phyloP scores from a whole-genome alignment of 768 basidiomycete genomes.

The Mrakia frigida region DNA sequence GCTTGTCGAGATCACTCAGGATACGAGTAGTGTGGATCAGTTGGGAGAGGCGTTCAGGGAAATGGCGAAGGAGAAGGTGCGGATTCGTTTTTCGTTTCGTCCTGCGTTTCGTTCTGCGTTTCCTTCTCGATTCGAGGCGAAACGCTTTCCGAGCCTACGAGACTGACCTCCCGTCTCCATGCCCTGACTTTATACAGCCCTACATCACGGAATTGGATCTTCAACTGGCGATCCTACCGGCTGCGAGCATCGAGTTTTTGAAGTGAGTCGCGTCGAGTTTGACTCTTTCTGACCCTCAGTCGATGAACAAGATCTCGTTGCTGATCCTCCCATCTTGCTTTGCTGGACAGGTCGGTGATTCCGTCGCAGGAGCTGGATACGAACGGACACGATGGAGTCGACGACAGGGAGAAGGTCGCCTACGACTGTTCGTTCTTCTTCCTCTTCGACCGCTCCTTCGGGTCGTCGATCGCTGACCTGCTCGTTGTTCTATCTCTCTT shows the following conservation, averaged over 20 bases:
- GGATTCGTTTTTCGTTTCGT: slow-evolving; percentile 1
- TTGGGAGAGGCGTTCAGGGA: slow-evolving; percentile 88
- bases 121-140: too few relatives aligned
- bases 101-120: too few relatives aligned
- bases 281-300: not conserved
- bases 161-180: not conserved
- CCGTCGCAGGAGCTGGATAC: slow-evolving; percentile 24
- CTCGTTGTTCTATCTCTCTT: too few relatives aligned
- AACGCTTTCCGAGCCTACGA: too few relatives aligned
- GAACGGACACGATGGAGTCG: not conserved
- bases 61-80: slow-evolving; percentile 81
- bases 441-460: too few relatives aligned
- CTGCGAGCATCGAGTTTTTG: slow-evolving; percentile 19
- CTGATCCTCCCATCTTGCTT: not conserved
- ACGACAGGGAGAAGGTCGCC: slow-evolving; percentile 20
- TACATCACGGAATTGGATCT: slow-evolving; percentile 92
- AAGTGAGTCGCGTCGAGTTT: slow-evolving; percentile 20
- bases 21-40: slow-evolving; percentile 87
- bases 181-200: slow-evolving; percentile 52
- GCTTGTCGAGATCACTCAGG: slow-evolving; percentile 90
- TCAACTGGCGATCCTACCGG: slow-evolving; percentile 73
- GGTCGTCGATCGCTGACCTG: not conserved
- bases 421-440: slow-evolving; percentile 17
- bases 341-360: not conserved
- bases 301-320: not conserved